These are phyloP conservation scores for Pseudogymnoascus sp. DNA, from an alignment of 2,329 filamentous ascomycete species.

Conservation along the genomic window DNA sequence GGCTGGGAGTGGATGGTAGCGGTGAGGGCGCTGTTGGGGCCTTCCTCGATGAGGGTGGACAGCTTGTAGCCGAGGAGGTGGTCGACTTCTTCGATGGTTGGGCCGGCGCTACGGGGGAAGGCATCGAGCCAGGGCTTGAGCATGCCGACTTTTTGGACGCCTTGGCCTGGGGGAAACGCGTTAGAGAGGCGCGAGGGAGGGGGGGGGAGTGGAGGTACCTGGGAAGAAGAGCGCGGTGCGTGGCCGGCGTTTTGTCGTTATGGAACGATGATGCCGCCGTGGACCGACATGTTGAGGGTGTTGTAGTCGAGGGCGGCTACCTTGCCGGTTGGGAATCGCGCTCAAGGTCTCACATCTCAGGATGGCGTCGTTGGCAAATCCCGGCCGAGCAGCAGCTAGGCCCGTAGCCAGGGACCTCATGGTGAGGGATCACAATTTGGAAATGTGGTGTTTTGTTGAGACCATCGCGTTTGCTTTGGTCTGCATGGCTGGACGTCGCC, in stretches of 20 bases:
- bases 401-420: slow-evolving; percentile 2
- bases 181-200: slow-evolving; percentile 12
- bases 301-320: neutral
- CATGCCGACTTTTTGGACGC: slow-evolving; percentile 86
- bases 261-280: neutral
- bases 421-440: slow-evolving; percentile 3
- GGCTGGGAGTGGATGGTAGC: slow-evolving; percentile 85
- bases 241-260: slow-evolving; percentile 10
- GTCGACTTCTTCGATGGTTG: slow-evolving; percentile 83
- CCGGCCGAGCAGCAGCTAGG: neutral
- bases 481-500: neutral
- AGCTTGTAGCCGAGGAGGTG: slow-evolving; percentile 65
- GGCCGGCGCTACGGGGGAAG: slow-evolving; percentile 69
- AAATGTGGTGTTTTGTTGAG: neutral
- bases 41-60: slow-evolving; percentile 69
- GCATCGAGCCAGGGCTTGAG: slow-evolving; percentile 75
- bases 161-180: slow-evolving; percentile 56
- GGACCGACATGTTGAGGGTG: neutral
- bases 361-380: neutral
- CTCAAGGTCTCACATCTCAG: slow-evolving; percentile 2
- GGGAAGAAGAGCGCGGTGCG: slow-evolving; percentile 41
- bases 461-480: neutral
- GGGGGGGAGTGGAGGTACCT: slow-evolving; percentile 15
- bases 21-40: slow-evolving; percentile 70
- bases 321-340: neutral